phyloP scores from a whole-genome alignment of 768 basidiomycete genomes.

The Psilocybe sp. region DNA sequence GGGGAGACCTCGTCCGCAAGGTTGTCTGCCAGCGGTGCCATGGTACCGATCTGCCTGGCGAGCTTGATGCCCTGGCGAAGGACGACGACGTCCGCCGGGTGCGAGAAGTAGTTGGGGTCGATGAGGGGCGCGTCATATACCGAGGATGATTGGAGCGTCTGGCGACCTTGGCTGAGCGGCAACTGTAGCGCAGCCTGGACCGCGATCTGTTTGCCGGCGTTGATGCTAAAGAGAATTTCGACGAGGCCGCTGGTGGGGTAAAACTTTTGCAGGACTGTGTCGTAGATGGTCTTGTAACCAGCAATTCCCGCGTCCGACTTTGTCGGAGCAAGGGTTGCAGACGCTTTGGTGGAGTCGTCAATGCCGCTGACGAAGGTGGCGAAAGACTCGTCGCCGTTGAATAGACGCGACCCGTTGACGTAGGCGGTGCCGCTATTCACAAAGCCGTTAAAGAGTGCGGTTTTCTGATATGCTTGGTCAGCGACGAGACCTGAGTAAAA shows the following conservation, averaged over 20 bases:
- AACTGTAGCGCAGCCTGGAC: conserved; percentile 70
- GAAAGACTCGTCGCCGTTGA: conserved; percentile 28
- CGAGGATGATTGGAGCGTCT: conserved; percentile 58
- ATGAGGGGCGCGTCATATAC: conserved; percentile 60
- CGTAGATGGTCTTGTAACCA: conserved; percentile 58
- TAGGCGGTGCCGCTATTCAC: conserved; percentile 67
- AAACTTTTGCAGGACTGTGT: conserved; percentile 36
- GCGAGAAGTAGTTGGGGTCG: conserved; percentile 64
- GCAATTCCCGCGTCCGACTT: conserved; percentile 40
- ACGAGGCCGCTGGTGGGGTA: conserved; percentile 45
- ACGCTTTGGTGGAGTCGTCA: conserved; percentile 6
- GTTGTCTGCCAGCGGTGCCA: conserved; percentile 45
- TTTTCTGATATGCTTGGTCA: conserved; percentile 19
- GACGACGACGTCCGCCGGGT: conserved; percentile 45
- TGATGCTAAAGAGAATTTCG: conserved; percentile 51
- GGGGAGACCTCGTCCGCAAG: conserved; percentile 27
- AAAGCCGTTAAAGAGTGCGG: conserved; percentile 47
- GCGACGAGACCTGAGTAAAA: not conserved
- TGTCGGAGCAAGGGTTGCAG: conserved; percentile 38
- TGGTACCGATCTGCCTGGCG: conserved; percentile 50
- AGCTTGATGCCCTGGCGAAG: conserved; percentile 62
- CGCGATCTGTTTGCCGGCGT: conserved; percentile 34
- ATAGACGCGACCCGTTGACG: conserved; percentile 48
- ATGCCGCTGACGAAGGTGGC: conserved; percentile 16
- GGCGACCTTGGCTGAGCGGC: conserved; percentile 34